Evolutionary conservation across 73 alveolate species (phyloP), one percentile per base, ranked within the genome.

Genomic region (Tetrahymena elliotti): DNA sequence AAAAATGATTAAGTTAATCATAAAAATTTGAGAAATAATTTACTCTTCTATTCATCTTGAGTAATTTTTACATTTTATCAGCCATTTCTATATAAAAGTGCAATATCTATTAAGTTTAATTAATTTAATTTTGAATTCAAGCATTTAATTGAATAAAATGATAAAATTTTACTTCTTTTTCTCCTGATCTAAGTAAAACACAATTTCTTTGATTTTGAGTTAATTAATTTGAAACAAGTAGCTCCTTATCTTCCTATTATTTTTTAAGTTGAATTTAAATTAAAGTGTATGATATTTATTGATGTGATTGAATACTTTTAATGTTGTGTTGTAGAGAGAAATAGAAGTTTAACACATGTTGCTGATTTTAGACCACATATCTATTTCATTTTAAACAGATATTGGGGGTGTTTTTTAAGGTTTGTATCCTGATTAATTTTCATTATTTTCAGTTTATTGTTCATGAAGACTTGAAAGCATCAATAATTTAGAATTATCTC

Each of bases 151-250:
- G n/a, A n/a, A n/a, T n/a, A n/a, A n/a, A n/a, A 18, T 13, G 20
- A 4, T 18, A 47, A 47, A 47, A 15, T 2, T 4, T 68, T 39
- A 94, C 93, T 52, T 84, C 97, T 93, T 97, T 97, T 93, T 97
- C 99, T 47, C 99, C 97, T 88, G 96, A 97, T 93, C 97, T 96
- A 16, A 97, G 83, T 52, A 96, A 88, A 53, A 97, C 53, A 24
- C 99, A 97, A 97, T 97, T 97, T 93, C 97, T 97, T 83, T 97
- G 94, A 96, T 97, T 97, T 54, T 93, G 93, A 93, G 95, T 94
- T 82, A 97, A 82, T 35, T 97, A 96, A 88, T 95, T 93, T 40
- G 34, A 92, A 88, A 84, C 68, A 31, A 96, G 93, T 34, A 96
- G 83, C 94, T 96, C 95, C 88, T 95, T 53, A 83, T 97, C 99